Evolutionary conservation across 2,329 filamentous ascomycete species (phyloP).

Genomic region (Aureobasidium sp.): DNA sequence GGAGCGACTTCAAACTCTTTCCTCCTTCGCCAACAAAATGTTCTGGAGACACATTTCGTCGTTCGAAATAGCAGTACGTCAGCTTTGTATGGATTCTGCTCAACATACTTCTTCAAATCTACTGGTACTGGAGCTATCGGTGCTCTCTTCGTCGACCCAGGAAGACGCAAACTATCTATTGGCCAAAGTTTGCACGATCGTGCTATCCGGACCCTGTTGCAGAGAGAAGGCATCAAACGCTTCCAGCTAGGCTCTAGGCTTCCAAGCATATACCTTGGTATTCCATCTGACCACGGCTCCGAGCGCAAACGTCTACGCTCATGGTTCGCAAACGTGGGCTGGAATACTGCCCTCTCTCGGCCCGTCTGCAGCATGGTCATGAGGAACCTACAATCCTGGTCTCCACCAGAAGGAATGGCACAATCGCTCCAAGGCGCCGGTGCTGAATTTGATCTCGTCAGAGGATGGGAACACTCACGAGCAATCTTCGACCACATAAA

Average conservation of each 20-base stretch:
- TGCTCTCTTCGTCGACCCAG: slow-evolving; percentile 81
- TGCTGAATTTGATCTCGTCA: slow-evolving; percentile 74
- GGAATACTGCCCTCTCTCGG: slow-evolving; percentile 58
- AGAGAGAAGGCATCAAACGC: slow-evolving; percentile 63
- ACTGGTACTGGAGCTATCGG: slow-evolving; percentile 68
- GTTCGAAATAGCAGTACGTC: slow-evolving; percentile 90
- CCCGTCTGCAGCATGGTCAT: slow-evolving; percentile 65
- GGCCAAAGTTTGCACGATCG: slow-evolving; percentile 82
- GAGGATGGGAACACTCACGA: slow-evolving; percentile 67
- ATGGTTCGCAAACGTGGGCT: slow-evolving; percentile 87
- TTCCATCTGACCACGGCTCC: slow-evolving; percentile 58
- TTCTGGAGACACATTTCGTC: slow-evolving; percentile 80
- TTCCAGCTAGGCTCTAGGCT: slow-evolving; percentile 75
- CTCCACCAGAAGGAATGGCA: slow-evolving; percentile 65
- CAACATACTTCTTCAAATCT: slow-evolving; percentile 71
- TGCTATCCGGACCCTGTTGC: slow-evolving; percentile 65
- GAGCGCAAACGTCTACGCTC: slow-evolving; percentile 54
- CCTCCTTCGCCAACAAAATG: slow-evolving; percentile 57
- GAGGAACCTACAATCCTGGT: slow-evolving; percentile 62
- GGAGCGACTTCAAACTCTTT: slow-evolving; percentile 67
- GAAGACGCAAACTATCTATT: slow-evolving; percentile 69
- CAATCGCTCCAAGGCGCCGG: slow-evolving; percentile 64
- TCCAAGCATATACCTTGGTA: slow-evolving; percentile 78
- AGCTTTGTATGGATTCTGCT: slow-evolving; percentile 83
- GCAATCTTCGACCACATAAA: slow-evolving; percentile 67